Evolutionary conservation across 208 protist species (phyloP).

Genomic region (Trypanosoma caninum): DNA sequence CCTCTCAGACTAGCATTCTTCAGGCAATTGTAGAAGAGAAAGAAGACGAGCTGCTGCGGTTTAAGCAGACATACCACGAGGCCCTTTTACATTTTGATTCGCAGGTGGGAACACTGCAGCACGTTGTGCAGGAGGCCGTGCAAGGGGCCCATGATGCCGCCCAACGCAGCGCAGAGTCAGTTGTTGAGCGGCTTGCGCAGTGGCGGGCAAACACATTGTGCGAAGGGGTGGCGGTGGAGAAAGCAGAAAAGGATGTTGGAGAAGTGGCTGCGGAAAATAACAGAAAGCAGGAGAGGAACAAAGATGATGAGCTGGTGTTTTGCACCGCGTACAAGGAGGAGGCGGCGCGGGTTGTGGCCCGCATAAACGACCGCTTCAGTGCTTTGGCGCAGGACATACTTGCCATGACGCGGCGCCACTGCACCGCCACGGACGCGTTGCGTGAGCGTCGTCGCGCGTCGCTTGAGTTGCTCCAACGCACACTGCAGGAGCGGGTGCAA

Average conservation of each 20-base stretch:
- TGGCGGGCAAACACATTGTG: constrained; percentile 44
- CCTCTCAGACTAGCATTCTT: constrained; percentile 70
- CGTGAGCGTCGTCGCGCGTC: constrained; percentile 18
- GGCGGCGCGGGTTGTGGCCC: constrained; percentile 6
- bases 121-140: constrained; percentile 50
- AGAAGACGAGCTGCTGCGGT: constrained; percentile 58
- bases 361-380: constrained; percentile 18
- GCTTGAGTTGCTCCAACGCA: constrained; percentile 4
- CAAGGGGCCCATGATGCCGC: constrained; percentile 32
- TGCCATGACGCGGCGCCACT: constrained; percentile 5
- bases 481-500: constrained; percentile 6
- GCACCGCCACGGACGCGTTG: background rate
- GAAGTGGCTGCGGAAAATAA: constrained; percentile 12
- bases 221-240: constrained; percentile 16
- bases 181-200: constrained; percentile 34
- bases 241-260: constrained; percentile 17
- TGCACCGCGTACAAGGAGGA: constrained; percentile 5
- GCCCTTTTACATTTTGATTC: constrained; percentile 70
- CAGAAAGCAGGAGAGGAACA: constrained; percentile 20
- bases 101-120: constrained; percentile 52
- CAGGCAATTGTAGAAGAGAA: constrained; percentile 65
- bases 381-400: constrained; percentile 10
- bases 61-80: constrained; percentile 74
- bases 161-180: constrained; percentile 29
- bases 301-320: constrained; percentile 3